phyloP scores from a whole-genome alignment of 805 yeast species.

The Suhomyces pyralidae region DNA sequence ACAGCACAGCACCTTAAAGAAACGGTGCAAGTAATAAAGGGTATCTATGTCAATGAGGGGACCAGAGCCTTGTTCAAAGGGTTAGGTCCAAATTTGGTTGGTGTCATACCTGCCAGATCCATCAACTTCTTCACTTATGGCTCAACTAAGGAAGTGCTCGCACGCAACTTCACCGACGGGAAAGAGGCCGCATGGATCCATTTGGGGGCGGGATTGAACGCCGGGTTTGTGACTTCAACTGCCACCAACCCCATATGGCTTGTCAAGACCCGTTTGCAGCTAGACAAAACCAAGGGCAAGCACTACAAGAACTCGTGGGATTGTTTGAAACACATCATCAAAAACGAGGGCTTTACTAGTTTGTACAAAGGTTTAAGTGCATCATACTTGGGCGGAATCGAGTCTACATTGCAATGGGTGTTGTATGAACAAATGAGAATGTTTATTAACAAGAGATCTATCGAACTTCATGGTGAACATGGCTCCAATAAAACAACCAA shows the following conservation, averaged over 20 bases:
- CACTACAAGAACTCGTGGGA: conserved; percentile 83
- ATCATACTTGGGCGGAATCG: conserved; percentile 88
- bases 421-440: conserved; percentile 91
- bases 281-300: conserved; percentile 69
- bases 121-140: conserved; percentile 96
- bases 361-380: conserved; percentile 91
- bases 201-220: conserved; percentile 78
- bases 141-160: conserved; percentile 77
- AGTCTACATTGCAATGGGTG: conserved; percentile 94
- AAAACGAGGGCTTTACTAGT: conserved; percentile 75
- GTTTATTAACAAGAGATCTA: conserved; percentile 53
- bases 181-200: conserved; percentile 84
- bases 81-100: conserved; percentile 92
- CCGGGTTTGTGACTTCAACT: conserved; percentile 92
- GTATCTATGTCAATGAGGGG: conserved; percentile 76
- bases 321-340: conserved; percentile 66
- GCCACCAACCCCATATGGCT: conserved; percentile 98
- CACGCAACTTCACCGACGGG: conserved; percentile 64
- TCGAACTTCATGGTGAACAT: conserved; percentile 31
- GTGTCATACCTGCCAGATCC: conserved; percentile 97
- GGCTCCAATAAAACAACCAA: conserved; percentile 36
- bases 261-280: conserved; percentile 88
- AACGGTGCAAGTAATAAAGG: conserved; percentile 67
- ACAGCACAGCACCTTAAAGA: conserved; percentile 74
- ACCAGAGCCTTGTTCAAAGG: conserved; percentile 87